Conservation (phyloP, 306 rosid species). For the Cucurbita moschata region DNA sequence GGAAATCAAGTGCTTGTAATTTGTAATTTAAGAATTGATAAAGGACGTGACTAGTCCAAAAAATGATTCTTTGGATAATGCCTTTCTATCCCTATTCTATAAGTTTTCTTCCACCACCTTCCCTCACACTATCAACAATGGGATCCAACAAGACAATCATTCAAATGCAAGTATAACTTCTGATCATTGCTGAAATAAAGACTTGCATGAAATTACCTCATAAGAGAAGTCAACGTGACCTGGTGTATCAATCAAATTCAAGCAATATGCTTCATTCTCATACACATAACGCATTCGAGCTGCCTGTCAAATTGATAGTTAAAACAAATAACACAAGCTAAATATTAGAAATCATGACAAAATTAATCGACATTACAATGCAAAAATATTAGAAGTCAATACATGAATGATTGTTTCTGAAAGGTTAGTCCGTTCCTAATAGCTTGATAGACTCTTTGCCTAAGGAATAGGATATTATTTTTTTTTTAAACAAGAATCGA, state of each 20-base stretch:
- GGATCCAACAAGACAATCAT: background rate
- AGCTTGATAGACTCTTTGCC: too few species aligned
- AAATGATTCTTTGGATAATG: background rate
- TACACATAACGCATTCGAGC: conserved; percentile 74
- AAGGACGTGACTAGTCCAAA: too few species aligned
- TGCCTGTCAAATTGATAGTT: conserved; percentile 34
- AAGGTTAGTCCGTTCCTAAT: too few species aligned
- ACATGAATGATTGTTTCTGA: too few species aligned
- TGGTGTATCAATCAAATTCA: conserved; percentile 88
- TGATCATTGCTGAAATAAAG: background rate
- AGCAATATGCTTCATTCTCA: conserved; percentile 51
- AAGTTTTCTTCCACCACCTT: background rate
- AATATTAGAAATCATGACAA: background rate
- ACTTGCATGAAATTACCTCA: conserved; percentile 37
- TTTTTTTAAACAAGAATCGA: too few species aligned
- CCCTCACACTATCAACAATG: background rate
- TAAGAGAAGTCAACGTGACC: conserved; percentile 96
- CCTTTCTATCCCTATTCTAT: background rate
- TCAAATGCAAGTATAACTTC: background rate
- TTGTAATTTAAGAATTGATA: too few species aligned
- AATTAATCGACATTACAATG: background rate
- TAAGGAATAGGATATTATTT: too few species aligned
- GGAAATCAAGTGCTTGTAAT: too few species aligned
- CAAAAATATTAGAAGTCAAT: background rate
- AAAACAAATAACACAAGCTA: background rate